Base-by-base conservation (phyloP, 495 filamentous ascomycete species). In the Aspergillus conjunctus region DNA sequence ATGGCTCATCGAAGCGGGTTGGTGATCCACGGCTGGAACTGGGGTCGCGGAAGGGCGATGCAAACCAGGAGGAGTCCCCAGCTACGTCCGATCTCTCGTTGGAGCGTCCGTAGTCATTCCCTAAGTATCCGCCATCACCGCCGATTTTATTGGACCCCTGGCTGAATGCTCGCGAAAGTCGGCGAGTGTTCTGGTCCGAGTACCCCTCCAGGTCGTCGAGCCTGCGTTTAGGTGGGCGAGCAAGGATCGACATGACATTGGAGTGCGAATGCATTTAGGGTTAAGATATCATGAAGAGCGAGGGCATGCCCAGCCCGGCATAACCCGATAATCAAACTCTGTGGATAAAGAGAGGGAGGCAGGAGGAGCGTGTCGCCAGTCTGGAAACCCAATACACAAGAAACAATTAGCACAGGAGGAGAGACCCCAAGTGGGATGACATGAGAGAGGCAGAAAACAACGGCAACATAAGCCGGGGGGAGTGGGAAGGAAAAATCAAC, bases 191-290 rank as follows among this genome's bases (percentile, higher is more conserved):
- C 48, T 63, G 66, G 10, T 71, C 73, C 7, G 68, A 54, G n/a
- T 61, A 55, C 9, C 61, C 49, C 10, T 73, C 73, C 33, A 66
- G 53, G 43, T 76, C 69, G 44, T 67, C 56, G 15, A 76, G 53
- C 59, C 75, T 74, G 65, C 76, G 73, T 59, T 78, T 78, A 14
- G 62, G 64, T 21, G 75, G 75, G 34, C 71, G 69, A 46, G 71
- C 73, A 37, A 77, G 63, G 43, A 75, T 66, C 39, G 76, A 77
- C 76, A 78, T 78, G 45, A 53, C 63, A 66, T 46, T 20, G 54
- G 12, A n/a, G n/a, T n/a, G 17, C 32, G 30, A 22, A 33, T 45
- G 17, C 34, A 59, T 59, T 17, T 33, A 21, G 34, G 15, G 43
- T 48, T 21, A 14, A 54, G 20, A 48, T 48, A 22, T 48, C 44